phyloP scores from a whole-genome alignment of 2,329 filamentous ascomycete species.

The Tothia fuscella region DNA sequence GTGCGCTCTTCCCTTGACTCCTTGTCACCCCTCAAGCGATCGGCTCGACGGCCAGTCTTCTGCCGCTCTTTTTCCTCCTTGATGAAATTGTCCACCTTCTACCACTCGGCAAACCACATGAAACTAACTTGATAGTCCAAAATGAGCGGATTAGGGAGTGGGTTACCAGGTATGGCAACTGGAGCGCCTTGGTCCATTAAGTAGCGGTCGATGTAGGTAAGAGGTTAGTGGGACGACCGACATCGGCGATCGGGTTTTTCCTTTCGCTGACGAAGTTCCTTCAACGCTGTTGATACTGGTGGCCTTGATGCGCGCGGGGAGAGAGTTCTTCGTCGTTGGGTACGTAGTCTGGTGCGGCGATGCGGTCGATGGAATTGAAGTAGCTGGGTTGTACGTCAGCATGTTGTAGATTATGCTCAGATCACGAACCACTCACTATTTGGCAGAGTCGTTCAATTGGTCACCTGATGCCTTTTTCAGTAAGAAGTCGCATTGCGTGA shows the following conservation, averaged over 20 bases:
- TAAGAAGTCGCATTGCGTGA: too few species aligned
- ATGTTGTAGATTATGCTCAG: too few species aligned
- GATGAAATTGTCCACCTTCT: constrained; percentile 69
- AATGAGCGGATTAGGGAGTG: constrained; percentile 58
- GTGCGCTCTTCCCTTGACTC: constrained; percentile 63
- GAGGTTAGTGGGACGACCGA: constrained; percentile 45
- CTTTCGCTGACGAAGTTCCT: too few species aligned
- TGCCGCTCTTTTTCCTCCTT: constrained; percentile 68
- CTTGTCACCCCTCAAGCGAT: constrained; percentile 49
- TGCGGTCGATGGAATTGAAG: constrained; percentile 89
- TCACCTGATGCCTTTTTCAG: too few species aligned
- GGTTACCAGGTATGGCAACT: constrained; percentile 46
- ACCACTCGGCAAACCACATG: constrained; percentile 79
- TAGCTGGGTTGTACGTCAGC: too few species aligned
- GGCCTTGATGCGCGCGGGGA: constrained; percentile 92
- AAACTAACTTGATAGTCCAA: constrained; percentile 73
- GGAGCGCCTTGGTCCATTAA: constrained; percentile 59
- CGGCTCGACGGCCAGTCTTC: constrained; percentile 55
- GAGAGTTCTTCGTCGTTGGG: constrained; percentile 91
- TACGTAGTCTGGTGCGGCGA: constrained; percentile 76
- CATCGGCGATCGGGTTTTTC: constrained; percentile 34
- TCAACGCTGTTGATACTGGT: constrained; percentile 98
- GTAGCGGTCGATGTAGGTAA: constrained; percentile 72
- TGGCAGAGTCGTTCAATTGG: constrained; percentile 88
- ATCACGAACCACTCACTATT: constrained; percentile 56